phyloP scores from a whole-genome alignment of 257 asterid species.

The Ligustrum vulgare region DNA sequence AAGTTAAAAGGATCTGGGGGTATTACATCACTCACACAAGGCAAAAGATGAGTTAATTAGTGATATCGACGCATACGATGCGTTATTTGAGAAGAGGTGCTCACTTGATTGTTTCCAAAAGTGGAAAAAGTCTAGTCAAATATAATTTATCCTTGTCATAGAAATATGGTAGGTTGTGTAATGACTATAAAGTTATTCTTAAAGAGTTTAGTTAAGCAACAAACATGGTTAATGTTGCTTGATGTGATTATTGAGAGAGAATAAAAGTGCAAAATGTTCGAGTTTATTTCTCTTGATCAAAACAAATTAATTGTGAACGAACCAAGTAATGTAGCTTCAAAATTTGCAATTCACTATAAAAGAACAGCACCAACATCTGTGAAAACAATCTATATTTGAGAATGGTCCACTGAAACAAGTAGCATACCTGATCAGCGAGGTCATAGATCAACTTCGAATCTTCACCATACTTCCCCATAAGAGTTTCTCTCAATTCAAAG shows the following conservation, averaged over 20 bases:
- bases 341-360: background rate
- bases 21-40: background rate
- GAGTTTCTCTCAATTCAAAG: conserved; percentile 93
- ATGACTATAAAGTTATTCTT: background rate
- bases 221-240: background rate
- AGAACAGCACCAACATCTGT: background rate
- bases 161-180: background rate
- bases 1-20: background rate
- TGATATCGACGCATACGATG: background rate
- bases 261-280: background rate
- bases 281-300: background rate
- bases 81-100: background rate
- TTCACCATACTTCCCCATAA: conserved; percentile 97
- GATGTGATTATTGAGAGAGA: background rate
- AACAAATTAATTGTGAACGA: background rate
- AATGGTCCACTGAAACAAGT: conserved; percentile 20
- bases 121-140: background rate
- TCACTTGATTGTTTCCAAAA: background rate
- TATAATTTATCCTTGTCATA: background rate
- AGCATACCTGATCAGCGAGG: conserved; percentile 88
- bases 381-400: conserved; percentile 1
- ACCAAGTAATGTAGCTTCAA: background rate
- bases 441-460: conserved; percentile 95
- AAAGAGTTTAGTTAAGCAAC: background rate
- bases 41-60: background rate